Percentiles rank a stretch among this genome's conserved stretches.
Evolutionary conservation across 2,329 filamentous ascomycete genomes (phyloP).

Genomic region (Endocalyx cinctus): DNA sequence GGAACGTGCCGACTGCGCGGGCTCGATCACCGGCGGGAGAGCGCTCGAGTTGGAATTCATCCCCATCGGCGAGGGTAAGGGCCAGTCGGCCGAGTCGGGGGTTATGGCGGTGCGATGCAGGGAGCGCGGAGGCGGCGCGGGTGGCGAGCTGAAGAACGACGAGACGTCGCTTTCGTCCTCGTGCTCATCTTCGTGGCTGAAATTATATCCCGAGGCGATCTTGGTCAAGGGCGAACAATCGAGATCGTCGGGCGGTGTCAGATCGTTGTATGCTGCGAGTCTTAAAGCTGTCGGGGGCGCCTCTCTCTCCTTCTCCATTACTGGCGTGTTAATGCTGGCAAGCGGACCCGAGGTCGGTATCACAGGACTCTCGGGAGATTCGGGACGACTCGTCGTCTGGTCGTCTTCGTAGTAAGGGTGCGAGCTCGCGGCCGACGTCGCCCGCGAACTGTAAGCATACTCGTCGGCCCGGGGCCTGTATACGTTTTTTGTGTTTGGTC

Average conservation of each 20-base stretch:
- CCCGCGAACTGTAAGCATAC: conserved; percentile 8
- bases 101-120: conserved; percentile 5
- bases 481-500: conserved; percentile 11
- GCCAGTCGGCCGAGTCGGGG: conserved; percentile 12
- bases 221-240: no score
- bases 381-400: conserved; percentile 12
- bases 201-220: not conserved
- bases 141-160: not conserved
- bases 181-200: not conserved
- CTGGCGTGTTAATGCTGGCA: conserved; percentile 19
- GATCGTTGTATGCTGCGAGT: not conserved
- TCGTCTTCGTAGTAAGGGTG: conserved; percentile 3
- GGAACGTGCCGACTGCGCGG: no score
- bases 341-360: conserved; percentile 22
- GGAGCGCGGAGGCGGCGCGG: not conserved
- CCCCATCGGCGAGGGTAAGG: conserved; percentile 9
- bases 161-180: not conserved
- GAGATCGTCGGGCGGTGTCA: not conserved
- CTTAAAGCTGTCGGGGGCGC: not conserved
- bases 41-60: no score
- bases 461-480: conserved; percentile 11
- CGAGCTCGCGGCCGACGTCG: not conserved
- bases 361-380: conserved; percentile 21
- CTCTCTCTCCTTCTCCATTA: no score
- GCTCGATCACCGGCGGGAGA: no score